phyloP scores from a whole-genome alignment of 2,329 filamentous ascomycete species.

The Aschersonia sp. region DNA sequence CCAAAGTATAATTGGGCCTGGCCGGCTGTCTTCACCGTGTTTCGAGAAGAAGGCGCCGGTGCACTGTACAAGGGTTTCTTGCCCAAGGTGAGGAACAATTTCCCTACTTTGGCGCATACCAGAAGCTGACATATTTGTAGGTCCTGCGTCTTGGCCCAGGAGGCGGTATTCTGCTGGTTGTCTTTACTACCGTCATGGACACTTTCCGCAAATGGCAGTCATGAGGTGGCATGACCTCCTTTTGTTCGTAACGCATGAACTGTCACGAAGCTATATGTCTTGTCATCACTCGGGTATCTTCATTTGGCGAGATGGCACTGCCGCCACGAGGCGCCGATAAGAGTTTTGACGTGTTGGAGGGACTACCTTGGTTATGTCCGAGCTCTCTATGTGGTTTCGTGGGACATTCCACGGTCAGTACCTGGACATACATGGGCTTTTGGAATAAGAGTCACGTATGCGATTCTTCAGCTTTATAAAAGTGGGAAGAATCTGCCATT shows the following conservation, averaged over 20 bases:
- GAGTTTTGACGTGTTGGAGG: too few species aligned
- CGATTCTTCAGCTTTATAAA: too few species aligned
- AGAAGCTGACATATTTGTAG: constrained; percentile 8
- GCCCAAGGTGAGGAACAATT: constrained; percentile 63
- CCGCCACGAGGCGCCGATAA: too few species aligned
- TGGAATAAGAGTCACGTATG: too few species aligned
- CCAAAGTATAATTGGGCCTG: constrained; percentile 99
- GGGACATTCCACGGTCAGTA: too few species aligned
- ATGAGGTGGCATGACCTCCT: background rate
- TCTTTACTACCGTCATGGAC: constrained; percentile 81
- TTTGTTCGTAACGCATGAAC: too few species aligned
- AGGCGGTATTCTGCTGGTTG: constrained; percentile 61
- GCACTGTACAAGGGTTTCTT: constrained; percentile 97
- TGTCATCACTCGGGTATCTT: background rate
- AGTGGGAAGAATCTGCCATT: too few species aligned
- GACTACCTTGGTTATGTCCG: too few species aligned
- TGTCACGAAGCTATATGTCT: too few species aligned
- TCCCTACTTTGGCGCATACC: constrained; percentile 14
- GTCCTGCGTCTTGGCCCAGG: constrained; percentile 36
- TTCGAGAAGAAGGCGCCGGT: constrained; percentile 81
- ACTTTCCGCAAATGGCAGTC: constrained; percentile 59
- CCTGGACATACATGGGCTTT: too few species aligned
- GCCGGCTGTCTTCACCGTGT: constrained; percentile 71
- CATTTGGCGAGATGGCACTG: background rate
- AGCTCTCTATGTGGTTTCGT: too few species aligned